phyloP scores from a whole-genome alignment of 2,329 filamentous ascomycete species.

The Sporothrix variecibatus region DNA sequence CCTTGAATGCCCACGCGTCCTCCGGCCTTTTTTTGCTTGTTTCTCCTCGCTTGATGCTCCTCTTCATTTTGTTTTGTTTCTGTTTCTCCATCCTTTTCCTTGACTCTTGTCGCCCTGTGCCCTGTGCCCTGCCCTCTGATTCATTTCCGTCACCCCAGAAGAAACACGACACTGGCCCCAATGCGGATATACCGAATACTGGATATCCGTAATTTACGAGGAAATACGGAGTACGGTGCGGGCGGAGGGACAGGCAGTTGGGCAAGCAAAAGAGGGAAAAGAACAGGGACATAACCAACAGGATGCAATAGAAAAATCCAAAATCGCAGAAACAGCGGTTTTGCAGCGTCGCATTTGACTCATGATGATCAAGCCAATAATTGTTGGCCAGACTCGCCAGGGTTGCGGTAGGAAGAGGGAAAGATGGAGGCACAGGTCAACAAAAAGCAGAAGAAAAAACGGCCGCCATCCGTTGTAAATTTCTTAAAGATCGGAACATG shows the following conservation, averaged over 20 bases:
- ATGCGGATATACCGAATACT: not conserved
- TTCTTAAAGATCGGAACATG: not conserved
- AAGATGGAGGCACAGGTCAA: too few relatives aligned
- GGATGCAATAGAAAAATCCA: not conserved
- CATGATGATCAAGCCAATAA: not conserved
- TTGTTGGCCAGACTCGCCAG: not conserved
- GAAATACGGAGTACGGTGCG: not conserved
- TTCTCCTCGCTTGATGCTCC: not conserved
- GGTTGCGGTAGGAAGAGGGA: not conserved
- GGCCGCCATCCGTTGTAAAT: not conserved
- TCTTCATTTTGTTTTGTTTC: conserved; percentile 1
- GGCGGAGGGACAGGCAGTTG: not conserved
- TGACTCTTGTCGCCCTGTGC: not conserved
- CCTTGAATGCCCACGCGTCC: not conserved
- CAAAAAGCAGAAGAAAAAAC: not conserved
- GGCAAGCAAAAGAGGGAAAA: not conserved
- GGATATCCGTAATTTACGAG: not conserved
- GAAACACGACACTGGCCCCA: not conserved
- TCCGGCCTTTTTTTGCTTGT: not conserved
- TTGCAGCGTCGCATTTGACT: not conserved
- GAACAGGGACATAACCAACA: not conserved
- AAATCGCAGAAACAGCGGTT: not conserved
- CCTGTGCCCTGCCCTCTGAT: not conserved
- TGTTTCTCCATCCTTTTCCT: not conserved
- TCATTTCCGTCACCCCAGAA: not conserved